These are phyloP conservation scores for Aegilops umbellulata DNA, from an alignment of 176 grass and related monocot genomes.

Conservation along the genomic window DNA sequence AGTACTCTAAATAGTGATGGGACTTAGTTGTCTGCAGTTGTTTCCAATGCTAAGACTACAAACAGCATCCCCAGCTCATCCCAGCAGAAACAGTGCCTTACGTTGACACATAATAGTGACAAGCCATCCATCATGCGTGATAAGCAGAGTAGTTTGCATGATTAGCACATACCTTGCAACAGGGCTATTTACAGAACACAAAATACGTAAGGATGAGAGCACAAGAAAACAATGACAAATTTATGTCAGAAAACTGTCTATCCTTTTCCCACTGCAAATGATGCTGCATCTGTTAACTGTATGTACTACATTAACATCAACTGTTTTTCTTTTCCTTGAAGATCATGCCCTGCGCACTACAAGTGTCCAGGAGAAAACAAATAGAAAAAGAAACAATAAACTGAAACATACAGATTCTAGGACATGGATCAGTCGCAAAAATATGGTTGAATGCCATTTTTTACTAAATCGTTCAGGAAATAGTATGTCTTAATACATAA, in stretches of 20 bases:
- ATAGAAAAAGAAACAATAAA: background rate
- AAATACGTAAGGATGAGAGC: background rate
- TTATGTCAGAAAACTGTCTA: background rate
- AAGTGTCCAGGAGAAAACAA: background rate
- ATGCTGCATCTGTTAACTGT: background rate
- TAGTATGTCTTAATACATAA: background rate
- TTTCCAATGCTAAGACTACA: background rate
- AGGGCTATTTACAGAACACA: background rate
- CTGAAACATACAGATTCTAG: background rate
- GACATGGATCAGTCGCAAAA: background rate
- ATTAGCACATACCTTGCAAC: background rate
- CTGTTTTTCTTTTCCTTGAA: background rate
- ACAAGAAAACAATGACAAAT: background rate
- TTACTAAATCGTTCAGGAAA: constrained; percentile 10
- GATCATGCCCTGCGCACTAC: background rate
- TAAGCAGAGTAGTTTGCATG: constrained; percentile 7
- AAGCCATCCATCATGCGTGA: background rate
- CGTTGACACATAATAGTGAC: background rate
- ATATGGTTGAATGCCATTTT: background rate
- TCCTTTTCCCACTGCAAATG: background rate
- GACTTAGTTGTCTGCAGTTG: background rate
- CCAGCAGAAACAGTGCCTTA: background rate
- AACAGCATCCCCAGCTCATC: background rate
- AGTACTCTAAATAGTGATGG: background rate
- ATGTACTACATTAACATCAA: background rate